Evolutionary conservation across 768 basidiomycete genomes (phyloP).

Genomic region (Podaxis sp.): DNA sequence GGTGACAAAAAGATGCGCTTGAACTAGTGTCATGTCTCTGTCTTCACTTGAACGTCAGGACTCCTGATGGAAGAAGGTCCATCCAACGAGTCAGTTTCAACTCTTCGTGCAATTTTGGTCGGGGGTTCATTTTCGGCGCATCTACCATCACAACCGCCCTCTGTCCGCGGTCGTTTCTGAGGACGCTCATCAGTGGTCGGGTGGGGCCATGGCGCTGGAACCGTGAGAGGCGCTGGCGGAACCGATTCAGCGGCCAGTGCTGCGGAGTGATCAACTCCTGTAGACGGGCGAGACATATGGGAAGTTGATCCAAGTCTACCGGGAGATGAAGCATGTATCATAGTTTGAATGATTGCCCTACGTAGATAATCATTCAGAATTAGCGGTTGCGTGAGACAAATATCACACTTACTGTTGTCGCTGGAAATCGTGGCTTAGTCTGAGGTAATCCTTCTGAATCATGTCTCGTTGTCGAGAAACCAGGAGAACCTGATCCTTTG

Average conservation of each 20-base stretch:
- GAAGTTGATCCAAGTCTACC: neutral
- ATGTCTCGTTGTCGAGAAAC: constrained; percentile 40
- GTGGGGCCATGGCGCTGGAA: neutral
- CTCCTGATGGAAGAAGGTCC: neutral
- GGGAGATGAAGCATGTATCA: neutral
- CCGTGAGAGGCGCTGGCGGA: neutral
- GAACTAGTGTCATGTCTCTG: neutral
- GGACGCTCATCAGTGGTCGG: neutral
- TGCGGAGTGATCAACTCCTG: neutral
- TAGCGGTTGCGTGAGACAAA: neutral
- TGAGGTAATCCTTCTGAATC: constrained; percentile 22
- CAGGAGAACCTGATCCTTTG: constrained; percentile 40
- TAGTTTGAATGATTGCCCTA: neutral
- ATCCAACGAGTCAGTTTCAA: neutral
- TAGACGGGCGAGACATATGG: neutral
- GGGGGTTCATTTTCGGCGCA: neutral
- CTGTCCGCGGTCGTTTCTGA: constrained; percentile 9
- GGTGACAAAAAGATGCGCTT: too few relatives aligned
- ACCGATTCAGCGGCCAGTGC: neutral
- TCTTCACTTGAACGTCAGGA: neutral
- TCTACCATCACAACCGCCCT: neutral
- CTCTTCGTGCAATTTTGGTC: neutral
- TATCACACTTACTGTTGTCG: constrained; percentile 1
- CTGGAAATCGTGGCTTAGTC: constrained; percentile 28
- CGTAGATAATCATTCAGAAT: neutral